Evolutionary conservation across 805 yeast genomes (phyloP).

Genomic region (Brettanomyces bruxellensis): DNA sequence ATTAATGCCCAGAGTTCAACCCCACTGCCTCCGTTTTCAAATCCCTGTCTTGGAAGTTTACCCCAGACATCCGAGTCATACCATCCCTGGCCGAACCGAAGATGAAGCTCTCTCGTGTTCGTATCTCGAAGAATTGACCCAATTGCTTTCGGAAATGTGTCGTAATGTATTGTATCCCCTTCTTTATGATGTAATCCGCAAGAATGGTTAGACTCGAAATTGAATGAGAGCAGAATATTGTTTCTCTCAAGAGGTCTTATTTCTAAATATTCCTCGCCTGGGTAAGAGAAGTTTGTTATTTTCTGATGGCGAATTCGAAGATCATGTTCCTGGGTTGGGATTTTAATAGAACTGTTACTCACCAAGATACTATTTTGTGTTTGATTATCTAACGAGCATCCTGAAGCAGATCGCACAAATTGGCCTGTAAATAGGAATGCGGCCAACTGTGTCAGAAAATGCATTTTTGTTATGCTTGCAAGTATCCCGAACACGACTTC

Average conservation of each 20-base stretch:
- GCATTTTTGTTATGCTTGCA: no score
- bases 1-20: constrained; percentile 88
- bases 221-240: constrained; percentile 59
- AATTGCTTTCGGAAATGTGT: constrained; percentile 69
- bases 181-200: constrained; percentile 14
- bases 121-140: constrained; percentile 68
- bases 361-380: no score
- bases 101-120: constrained; percentile 64
- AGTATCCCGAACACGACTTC: no score
- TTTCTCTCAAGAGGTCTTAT: constrained; percentile 70
- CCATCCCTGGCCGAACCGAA: constrained; percentile 89
- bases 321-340: no score
- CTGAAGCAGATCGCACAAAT: no score
- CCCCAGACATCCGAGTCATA: constrained; percentile 94
- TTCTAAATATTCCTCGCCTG: constrained; percentile 53
- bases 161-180: constrained; percentile 36
- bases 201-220: constrained; percentile 55
- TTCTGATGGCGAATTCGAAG: background rate
- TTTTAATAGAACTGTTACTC: no score
- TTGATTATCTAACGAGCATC: no score
- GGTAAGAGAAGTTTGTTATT: constrained; percentile 18
- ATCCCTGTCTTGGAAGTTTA: constrained; percentile 61
- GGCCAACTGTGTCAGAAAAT: no score
- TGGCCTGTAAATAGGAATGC: no score
- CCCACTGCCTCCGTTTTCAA: constrained; percentile 82